phyloP scores from a whole-genome alignment of 1,284 basidiomycete genomes.

The Apiotrichum akiyoshidainum region DNA sequence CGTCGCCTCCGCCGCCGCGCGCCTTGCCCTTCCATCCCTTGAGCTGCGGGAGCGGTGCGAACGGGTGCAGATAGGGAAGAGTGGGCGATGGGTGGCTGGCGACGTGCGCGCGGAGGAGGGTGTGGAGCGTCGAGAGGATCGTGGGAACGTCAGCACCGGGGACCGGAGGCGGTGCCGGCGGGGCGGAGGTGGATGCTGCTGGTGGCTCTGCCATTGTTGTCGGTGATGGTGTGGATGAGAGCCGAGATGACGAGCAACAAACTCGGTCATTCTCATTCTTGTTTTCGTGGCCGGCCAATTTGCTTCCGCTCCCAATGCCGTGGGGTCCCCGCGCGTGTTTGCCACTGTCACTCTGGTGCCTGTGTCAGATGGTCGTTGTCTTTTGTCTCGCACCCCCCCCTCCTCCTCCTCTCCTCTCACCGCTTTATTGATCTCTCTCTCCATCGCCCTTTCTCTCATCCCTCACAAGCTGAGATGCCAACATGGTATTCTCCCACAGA shows the following conservation, averaged over 20 bases:
- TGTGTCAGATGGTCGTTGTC: neutral
- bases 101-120: slow-evolving; percentile 23
- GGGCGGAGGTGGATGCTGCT: neutral
- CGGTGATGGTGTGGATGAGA: neutral
- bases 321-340: too few species aligned
- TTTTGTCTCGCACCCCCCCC: neutral
- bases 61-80: slow-evolving; percentile 31
- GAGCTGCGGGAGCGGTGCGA: slow-evolving; percentile 20
- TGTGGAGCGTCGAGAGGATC: slow-evolving; percentile 25
- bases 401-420: too few species aligned
- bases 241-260: too few species aligned
- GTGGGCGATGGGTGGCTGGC: slow-evolving; percentile 20
- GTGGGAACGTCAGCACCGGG: slow-evolving; percentile 11
- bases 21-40: slow-evolving; percentile 20
- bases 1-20: slow-evolving; percentile 9
- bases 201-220: neutral
- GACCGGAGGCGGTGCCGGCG: neutral
- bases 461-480: neutral
- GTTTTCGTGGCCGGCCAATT: too few species aligned
- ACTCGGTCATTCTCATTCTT: too few species aligned
- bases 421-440: neutral
- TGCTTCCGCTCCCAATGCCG: too few species aligned
- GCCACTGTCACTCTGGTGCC: too few species aligned
- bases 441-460: neutral
- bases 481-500: neutral